Base-by-base conservation (phyloP, 495 filamentous ascomycete species). In the Podospora australis region DNA sequence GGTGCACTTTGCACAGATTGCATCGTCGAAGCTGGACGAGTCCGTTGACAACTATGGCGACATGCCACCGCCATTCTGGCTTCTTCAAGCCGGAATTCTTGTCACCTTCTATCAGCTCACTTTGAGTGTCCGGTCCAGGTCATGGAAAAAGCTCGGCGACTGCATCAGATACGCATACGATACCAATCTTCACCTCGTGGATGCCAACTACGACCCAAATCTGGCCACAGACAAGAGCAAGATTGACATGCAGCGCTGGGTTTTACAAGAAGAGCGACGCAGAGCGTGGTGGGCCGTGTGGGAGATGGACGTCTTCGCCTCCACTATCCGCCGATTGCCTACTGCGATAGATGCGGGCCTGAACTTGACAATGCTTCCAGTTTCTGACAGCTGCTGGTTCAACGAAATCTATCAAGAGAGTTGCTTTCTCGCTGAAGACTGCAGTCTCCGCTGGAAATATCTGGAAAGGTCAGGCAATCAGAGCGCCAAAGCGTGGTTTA, bases 281-380 rank as follows among this genome's bases (percentile, higher is more conserved):
- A 46, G 63, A 13, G 53, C 58, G n/a, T 65, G 64, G 59, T 70
- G 66, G 66, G 60, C 65, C 1, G 59, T 67, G 20, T 70, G 66
- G 66, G 66, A 70, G 36, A 63, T 70, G 58, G 66, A 70, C 29
- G 54, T 62, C 24, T 70, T 66, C 42, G 63, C 66, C 11, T 63
- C 53, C 42, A 60, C 61, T 4, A 58, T 70, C 17, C 57, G 63
- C 2, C 53, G 63, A 17, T 50, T 46, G 7, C 66, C 64, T 0
- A 54, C 59, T 6, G 66, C 63, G 1, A 63, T 70, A 1, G 53
- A 66, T 52, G 56, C 59, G 48, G 43, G 49, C n/a, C 52, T 60
- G 46, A 65, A 50, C 23, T 41, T 58, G 24, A 56, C 52, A 4
- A 23, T 56, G 28, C 54, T 65, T 4, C 62, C 62, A 5, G 53